Evolutionary conservation across 2,329 filamentous ascomycete species (phyloP).

Genomic region (Emmonsia crescens): DNA sequence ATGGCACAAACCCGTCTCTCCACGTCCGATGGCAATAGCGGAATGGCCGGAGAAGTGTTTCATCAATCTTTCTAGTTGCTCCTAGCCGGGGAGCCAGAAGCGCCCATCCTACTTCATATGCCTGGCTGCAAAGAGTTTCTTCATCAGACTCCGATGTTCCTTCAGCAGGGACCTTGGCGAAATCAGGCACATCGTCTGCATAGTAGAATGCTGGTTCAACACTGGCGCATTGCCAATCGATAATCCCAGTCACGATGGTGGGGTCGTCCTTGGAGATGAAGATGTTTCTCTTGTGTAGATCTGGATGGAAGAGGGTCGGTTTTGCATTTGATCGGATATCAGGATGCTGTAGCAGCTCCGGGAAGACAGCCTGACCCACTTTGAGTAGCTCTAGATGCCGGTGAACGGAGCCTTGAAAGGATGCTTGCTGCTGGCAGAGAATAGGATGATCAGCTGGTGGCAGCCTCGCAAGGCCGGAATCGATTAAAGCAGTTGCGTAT

Average conservation of each 20-base stretch:
- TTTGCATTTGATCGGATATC: constrained; percentile 19
- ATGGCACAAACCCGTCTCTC: constrained; percentile 30
- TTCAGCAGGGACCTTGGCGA: constrained; percentile 22
- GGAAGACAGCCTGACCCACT: constrained; percentile 19
- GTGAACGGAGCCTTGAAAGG: constrained; percentile 27
- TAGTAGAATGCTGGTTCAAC: constrained; percentile 34
- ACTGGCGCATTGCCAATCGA: constrained; percentile 34
- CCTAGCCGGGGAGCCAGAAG: constrained; percentile 12
- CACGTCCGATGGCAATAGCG: constrained; percentile 33
- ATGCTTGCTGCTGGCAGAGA: constrained; percentile 16
- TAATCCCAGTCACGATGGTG: constrained; percentile 27
- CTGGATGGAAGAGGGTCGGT: constrained; percentile 30
- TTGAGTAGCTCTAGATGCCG: constrained; percentile 26
- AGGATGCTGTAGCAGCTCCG: constrained; percentile 19
- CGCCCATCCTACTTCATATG: constrained; percentile 18
- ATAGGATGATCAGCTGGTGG: constrained; percentile 13
- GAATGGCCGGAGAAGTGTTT: constrained; percentile 30
- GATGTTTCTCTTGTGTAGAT: constrained; percentile 35
- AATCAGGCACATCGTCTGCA: constrained; percentile 30
- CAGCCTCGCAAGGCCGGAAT: constrained; percentile 28
- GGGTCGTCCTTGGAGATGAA: constrained; percentile 33
- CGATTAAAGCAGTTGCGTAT: constrained; percentile 30
- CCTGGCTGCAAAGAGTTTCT: constrained; percentile 19
- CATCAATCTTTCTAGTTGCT: constrained; percentile 23
- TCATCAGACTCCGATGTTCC: constrained; percentile 12